Conservation (phyloP, 2,329 filamentous ascomycete genomes). For the Nemania bipapillata region DNA sequence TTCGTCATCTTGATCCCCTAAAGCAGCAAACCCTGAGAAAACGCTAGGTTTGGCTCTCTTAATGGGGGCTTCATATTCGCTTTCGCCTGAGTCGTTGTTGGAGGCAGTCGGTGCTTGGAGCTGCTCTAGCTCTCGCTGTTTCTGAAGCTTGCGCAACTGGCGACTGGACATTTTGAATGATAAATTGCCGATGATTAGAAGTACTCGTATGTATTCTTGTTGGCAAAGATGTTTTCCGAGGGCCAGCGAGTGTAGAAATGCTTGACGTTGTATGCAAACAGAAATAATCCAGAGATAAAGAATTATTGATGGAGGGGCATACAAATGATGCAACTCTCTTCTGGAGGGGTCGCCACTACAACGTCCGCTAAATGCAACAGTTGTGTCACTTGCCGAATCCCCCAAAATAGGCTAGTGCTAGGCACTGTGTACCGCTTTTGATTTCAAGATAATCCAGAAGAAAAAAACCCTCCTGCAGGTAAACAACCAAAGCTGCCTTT, state of each 20-base stretch:
- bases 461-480: too few species aligned
- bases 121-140: conserved; percentile 60
- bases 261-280: background rate
- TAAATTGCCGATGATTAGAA: background rate
- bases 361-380: background rate
- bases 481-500: too few species aligned
- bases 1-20: conserved; percentile 59
- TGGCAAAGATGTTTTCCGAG: background rate
- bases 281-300: background rate
- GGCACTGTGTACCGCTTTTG: background rate
- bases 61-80: conserved; percentile 51
- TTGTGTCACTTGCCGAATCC: background rate
- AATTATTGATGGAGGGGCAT: conserved; percentile 14
- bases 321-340: conserved; percentile 17
- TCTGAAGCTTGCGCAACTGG: conserved; percentile 54
- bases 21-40: conserved; percentile 63
- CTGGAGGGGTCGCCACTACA: background rate
- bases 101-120: conserved; percentile 52
- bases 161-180: conserved; percentile 48
- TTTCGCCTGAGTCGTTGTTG: conserved; percentile 53
- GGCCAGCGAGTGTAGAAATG: background rate
- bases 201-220: background rate
- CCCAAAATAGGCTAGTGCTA: background rate
- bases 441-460: too few species aligned
- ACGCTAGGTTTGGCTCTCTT: conserved; percentile 58